Evolutionary conservation across 2,329 filamentous ascomycete genomes (phyloP).

Genomic region (Malbranchea cinnamomea): DNA sequence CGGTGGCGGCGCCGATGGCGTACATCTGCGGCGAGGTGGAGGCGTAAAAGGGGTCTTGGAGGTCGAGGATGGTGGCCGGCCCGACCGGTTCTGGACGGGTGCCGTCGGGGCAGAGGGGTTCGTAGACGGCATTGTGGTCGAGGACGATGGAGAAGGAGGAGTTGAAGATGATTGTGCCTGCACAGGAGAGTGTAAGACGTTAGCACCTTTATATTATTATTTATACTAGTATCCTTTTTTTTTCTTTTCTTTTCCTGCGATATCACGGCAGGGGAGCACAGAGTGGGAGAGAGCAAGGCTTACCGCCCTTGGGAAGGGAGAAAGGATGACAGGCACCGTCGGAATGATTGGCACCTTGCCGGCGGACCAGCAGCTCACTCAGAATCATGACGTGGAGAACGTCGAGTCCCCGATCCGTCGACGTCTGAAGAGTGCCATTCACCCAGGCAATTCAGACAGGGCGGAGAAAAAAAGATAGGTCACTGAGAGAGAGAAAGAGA

Average conservation of each 20-base stretch:
- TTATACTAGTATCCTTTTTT: neutral
- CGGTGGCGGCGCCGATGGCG: slow-evolving; percentile 77
- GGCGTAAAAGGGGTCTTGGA: slow-evolving; percentile 79
- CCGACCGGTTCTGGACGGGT: slow-evolving; percentile 15
- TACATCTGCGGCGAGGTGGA: slow-evolving; percentile 89
- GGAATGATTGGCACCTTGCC: too few species aligned
- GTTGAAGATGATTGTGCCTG: slow-evolving; percentile 29
- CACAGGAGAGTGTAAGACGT: slow-evolving; percentile 1
- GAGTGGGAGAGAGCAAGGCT: neutral
- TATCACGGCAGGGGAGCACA: neutral
- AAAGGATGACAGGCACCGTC: too few species aligned
- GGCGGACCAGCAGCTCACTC: too few species aligned
- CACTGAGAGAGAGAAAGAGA: too few species aligned
- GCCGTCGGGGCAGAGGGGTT: slow-evolving; percentile 29
- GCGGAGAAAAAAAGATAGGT: too few species aligned
- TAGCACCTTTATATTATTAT: neutral
- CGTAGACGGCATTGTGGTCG: slow-evolving; percentile 34
- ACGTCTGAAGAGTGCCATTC: too few species aligned
- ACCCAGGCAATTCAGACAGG: too few species aligned
- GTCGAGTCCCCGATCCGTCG: too few species aligned
- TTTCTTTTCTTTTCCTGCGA: slow-evolving; percentile 1
- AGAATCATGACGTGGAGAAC: too few species aligned
- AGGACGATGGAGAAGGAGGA: slow-evolving; percentile 29
- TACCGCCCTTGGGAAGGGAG: neutral
- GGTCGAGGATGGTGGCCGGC: slow-evolving; percentile 44